Percentiles rank a stretch among this genome's conserved stretches.
Conservation (phyloP, 495 filamentous ascomycete species). For the Podospora anserina region DNA sequence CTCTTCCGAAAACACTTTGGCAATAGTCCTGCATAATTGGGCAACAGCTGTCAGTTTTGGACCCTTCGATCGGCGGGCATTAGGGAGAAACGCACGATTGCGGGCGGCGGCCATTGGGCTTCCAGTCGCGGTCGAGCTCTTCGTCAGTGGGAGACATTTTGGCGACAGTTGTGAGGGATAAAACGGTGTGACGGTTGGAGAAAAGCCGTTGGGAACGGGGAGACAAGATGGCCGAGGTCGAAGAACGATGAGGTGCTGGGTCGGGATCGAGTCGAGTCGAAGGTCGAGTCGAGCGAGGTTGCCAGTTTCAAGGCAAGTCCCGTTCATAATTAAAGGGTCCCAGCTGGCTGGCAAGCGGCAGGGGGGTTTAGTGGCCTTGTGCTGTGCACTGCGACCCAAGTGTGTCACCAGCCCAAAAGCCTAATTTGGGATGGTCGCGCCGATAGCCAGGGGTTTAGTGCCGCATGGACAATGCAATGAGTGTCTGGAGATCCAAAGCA, state of each 20-base stretch:
- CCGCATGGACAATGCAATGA: constrained; percentile 4
- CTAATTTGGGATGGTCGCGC: constrained; percentile 19
- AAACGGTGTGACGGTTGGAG: neutral
- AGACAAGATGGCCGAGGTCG: neutral
- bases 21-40: constrained; percentile 64
- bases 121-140: constrained; percentile 69
- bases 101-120: constrained; percentile 68
- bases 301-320: constrained; percentile 11
- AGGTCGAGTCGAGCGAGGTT: constrained; percentile 5
- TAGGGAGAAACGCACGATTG: constrained; percentile 66
- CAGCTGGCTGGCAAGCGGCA: constrained; percentile 17
- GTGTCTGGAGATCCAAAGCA: constrained; percentile 6
- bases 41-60: constrained; percentile 19
- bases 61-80: neutral
- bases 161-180: constrained; percentile 11
- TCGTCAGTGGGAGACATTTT: constrained; percentile 52
- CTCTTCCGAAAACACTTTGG: constrained; percentile 78
- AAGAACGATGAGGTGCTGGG: neutral
- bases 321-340: constrained; percentile 21
- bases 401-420: constrained; percentile 8
- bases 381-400: neutral
- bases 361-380: constrained; percentile 16
- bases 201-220: neutral
- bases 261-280: neutral
- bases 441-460: neutral